Evolutionary conservation across 1,284 basidiomycete species (phyloP).

Genomic region (Cutaneotrichosporon sp.): DNA sequence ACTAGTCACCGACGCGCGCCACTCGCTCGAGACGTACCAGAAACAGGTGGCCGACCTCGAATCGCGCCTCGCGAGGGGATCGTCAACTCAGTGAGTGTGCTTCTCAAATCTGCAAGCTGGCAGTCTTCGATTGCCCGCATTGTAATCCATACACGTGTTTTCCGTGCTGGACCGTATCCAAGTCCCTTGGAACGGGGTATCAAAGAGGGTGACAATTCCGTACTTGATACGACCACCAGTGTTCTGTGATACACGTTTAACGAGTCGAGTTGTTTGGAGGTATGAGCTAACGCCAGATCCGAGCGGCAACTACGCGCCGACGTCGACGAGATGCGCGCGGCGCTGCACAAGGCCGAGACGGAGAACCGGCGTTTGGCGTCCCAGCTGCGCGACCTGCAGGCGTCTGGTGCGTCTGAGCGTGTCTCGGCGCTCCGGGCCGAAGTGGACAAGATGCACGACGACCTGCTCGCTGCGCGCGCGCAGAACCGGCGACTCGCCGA

Average conservation of each 20-base stretch:
- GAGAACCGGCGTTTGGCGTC: constrained; percentile 1
- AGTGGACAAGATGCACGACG: constrained; percentile 51
- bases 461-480: constrained; percentile 57
- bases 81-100: neutral
- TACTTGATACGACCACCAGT: too few species aligned
- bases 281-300: neutral
- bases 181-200: too few species aligned
- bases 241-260: too few species aligned
- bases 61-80: neutral
- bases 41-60: constrained; percentile 38
- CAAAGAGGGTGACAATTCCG: too few species aligned
- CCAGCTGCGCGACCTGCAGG: neutral
- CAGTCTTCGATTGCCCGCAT: too few species aligned
- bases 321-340: neutral
- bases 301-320: constrained; percentile 1
- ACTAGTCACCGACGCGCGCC: constrained; percentile 71
- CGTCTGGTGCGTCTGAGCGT: neutral
- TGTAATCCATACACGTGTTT: too few species aligned
- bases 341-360: constrained; percentile 6
- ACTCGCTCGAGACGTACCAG: constrained; percentile 77
- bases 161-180: too few species aligned
- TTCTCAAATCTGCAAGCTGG: too few species aligned
- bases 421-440: neutral
- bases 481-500: constrained; percentile 59
- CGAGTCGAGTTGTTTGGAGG: too few species aligned